Evolutionary conservation across 345 rosid species (phyloP), one percentile per base, ranked within the genome.

Genomic region (Erucastrum elatum): DNA sequence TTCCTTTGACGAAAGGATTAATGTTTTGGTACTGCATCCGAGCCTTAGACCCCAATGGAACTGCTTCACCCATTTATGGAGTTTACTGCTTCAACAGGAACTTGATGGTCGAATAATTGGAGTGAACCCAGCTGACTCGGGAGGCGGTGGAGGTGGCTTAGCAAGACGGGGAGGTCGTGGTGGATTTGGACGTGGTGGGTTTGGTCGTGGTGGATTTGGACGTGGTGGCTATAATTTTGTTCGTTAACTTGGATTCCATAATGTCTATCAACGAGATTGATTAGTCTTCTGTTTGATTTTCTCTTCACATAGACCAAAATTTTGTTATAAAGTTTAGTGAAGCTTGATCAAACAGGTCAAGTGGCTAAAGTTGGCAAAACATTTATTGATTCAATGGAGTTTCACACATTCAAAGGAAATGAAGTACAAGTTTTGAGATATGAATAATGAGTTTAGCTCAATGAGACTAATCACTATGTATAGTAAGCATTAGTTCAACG

Each of bases 401-500:
- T 67, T 73, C 49, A 46, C 11, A 64, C 41, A 71, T 53, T 66
- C 17, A 58, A 41, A 13, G n/a, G 3, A n/a, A 51, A 51, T n/a
- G 17, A 51, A 51, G 56, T 53, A 65, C 67, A 64, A 5, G 3
- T 10, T 51, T 44, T n/a, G 79, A 75, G 17, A 27, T 75, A 15
- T 56, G 64, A 75, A 64, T 64, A 31, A 80, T 56, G 70, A 66
- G 68, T 66, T 59, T 6, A 71, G 31, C 16, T 66, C 29, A 65
- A 67, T 33, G 82, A 59, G 11, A 59, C 8, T 25, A 21, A 59
- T 46, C 37, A 17, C 27, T 41, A 33, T 58, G 44, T 10, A 72
- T 5, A 51, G 53, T 26, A 49, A 13, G 58, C 16, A 10, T 68
- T 65, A 91, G 8, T 86, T 79, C 83, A 93, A 78, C 12, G 89